phyloP scores from a whole-genome alignment of 306 rosid genomes.

The Lithocarpus polystachyus region DNA sequence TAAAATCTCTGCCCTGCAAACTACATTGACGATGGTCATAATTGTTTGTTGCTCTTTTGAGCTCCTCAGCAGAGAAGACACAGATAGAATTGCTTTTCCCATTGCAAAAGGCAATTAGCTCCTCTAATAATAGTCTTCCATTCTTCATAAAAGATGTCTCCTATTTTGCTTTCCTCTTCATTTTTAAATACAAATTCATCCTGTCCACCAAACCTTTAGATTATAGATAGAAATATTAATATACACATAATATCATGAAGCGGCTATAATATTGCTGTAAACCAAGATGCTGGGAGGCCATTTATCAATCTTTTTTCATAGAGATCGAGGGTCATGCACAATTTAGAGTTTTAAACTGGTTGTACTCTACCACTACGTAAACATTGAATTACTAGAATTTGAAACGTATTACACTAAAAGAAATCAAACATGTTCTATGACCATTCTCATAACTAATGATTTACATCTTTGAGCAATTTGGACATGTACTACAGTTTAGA shows the following conservation, averaged over 20 bases:
- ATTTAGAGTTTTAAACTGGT: not conserved
- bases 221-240: not conserved
- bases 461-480: not conserved
- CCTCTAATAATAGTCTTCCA: not conserved
- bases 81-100: not conserved
- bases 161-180: not conserved
- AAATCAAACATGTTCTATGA: not conserved
- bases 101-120: not conserved
- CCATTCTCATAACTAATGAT: not conserved
- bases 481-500: too few species aligned
- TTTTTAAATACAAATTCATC: not conserved
- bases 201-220: not conserved
- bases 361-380: not conserved
- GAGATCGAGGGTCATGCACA: not conserved
- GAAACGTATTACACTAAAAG: not conserved
- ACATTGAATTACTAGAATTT: not conserved
- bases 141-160: not conserved
- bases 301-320: too few species aligned
- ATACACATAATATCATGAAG: not conserved
- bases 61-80: not conserved
- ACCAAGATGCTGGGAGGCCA: not conserved
- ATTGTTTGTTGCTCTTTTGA: not conserved
- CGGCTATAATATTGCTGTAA: not conserved
- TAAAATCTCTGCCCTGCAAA: not conserved
- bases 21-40: not conserved